These are phyloP conservation scores for Chrysanthemum lavandulifolium DNA, from an alignment of 129 eudicot genomes.

Conservation along the genomic window DNA sequence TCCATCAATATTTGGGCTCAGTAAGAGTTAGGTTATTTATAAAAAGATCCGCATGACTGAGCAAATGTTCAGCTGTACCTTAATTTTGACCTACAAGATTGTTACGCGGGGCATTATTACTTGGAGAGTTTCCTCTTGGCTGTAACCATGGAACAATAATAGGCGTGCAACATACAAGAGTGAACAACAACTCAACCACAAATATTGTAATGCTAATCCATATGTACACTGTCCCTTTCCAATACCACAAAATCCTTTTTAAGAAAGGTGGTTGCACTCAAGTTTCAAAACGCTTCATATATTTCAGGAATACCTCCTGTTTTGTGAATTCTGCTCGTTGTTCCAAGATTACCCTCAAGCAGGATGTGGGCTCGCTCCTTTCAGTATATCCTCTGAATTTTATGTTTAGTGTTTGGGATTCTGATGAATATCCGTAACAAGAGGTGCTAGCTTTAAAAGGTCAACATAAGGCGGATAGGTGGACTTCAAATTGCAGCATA, in stretches of 20 bases:
- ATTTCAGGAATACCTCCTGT: conserved; percentile 71
- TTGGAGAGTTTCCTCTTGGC: conserved; percentile 31
- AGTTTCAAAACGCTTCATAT: conserved; percentile 62
- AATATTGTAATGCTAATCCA: conserved; percentile 60
- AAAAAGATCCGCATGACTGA: not conserved
- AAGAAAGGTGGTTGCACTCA: conserved; percentile 64
- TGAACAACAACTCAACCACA: conserved; percentile 52
- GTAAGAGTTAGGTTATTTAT: not conserved
- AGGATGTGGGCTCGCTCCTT: conserved; percentile 44
- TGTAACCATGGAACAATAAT: conserved; percentile 51
- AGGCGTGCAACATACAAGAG: conserved; percentile 67
- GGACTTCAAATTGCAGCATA: conserved; percentile 69
- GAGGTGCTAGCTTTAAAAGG: conserved; percentile 67
- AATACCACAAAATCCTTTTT: conserved; percentile 73
- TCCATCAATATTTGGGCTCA: not conserved
- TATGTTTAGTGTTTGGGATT: conserved; percentile 62
- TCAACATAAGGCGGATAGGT: conserved; percentile 61
- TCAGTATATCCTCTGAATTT: conserved; percentile 59
- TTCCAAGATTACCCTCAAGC: conserved; percentile 64
- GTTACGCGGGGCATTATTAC: conserved; percentile 12
- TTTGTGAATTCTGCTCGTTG: conserved; percentile 68
- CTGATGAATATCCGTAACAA: conserved; percentile 67
- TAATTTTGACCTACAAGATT: conserved; percentile 29
- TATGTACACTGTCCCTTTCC: conserved; percentile 68
- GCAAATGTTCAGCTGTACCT: not conserved